Percentiles rank a stretch among this genome's conserved stretches.
Conservation (phyloP, 768 basidiomycete genomes). For the Termitomyces sp. region DNA sequence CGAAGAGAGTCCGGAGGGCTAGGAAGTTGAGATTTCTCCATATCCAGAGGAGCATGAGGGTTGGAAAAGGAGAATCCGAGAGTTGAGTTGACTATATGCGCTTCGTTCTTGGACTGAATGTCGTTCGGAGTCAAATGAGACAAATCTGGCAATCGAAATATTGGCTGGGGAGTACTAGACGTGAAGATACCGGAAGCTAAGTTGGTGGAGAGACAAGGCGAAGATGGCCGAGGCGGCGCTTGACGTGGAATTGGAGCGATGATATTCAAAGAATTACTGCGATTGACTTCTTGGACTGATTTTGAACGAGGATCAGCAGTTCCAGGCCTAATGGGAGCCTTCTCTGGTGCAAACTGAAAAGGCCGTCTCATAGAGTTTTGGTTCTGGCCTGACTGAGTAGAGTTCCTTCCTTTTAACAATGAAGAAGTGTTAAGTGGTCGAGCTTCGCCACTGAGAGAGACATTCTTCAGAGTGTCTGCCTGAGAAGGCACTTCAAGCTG, state of each 20-base stretch:
- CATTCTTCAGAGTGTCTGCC: neutral
- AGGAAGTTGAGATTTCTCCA: conserved; percentile 8
- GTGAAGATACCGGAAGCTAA: conserved; percentile 12
- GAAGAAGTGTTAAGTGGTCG: conserved; percentile 12
- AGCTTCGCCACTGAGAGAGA: neutral
- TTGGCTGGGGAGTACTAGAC: conserved; percentile 13
- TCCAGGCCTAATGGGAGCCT: conserved; percentile 16
- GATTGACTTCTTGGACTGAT: neutral
- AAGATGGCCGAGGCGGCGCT: conserved; percentile 7
- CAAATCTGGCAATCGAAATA: conserved; percentile 8
- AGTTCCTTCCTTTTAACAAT: conserved; percentile 8
- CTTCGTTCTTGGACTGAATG: conserved; percentile 4
- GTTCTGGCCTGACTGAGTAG: neutral
- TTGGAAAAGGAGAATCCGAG: conserved; percentile 13
- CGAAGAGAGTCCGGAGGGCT: conserved; percentile 12
- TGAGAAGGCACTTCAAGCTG: neutral
- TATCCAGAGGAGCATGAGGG: neutral
- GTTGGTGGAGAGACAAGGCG: conserved; percentile 14
- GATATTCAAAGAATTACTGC: conserved; percentile 9
- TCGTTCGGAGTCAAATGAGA: conserved; percentile 1
- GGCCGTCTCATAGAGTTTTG: conserved; percentile 4
- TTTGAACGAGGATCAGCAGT: conserved; percentile 22
- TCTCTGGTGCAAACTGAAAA: neutral
- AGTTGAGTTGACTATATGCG: conserved; percentile 15
- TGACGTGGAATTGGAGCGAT: conserved; percentile 20